Conservation (phyloP, 1,284 basidiomycete species). For the Ustilago cynodontis region DNA sequence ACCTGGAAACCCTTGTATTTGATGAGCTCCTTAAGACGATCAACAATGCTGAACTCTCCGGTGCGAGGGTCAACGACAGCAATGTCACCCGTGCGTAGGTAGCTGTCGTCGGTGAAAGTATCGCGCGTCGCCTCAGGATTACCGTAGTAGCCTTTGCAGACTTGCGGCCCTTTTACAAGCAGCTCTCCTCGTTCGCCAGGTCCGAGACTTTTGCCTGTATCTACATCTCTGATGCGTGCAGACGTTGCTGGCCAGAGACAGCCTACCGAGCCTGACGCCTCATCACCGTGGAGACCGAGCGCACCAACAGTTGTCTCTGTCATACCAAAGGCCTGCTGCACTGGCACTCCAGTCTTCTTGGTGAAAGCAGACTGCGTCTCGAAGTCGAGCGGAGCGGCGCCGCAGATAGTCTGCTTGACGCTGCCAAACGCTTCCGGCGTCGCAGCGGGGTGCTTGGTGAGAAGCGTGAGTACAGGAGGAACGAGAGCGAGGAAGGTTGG, state of each 20-base stretch:
- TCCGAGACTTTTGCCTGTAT: constrained; percentile 35
- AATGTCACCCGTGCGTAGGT: constrained; percentile 64
- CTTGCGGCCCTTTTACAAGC: constrained; percentile 38
- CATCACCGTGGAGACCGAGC: constrained; percentile 26
- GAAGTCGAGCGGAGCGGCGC: constrained; percentile 47
- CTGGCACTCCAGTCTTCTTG: constrained; percentile 32
- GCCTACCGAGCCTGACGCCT: constrained; percentile 31
- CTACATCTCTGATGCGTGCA: constrained; percentile 37
- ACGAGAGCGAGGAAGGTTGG: constrained; percentile 32
- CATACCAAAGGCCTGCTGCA: constrained; percentile 51
- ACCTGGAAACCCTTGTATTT: constrained; percentile 67
- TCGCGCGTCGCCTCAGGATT: constrained; percentile 73
- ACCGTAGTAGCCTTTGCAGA: constrained; percentile 48
- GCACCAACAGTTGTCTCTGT: constrained; percentile 52
- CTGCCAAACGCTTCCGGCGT: constrained; percentile 20
- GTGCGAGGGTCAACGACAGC: constrained; percentile 46
- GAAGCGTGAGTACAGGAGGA: constrained; percentile 37
- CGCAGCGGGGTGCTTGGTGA: constrained; percentile 29
- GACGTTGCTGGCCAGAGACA: constrained; percentile 29
- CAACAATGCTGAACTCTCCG: constrained; percentile 58
- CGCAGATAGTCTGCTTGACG: constrained; percentile 23
- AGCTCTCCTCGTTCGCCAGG: constrained; percentile 50
- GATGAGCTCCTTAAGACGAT: constrained; percentile 65
- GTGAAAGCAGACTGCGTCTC: constrained; percentile 30
- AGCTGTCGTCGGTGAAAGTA: constrained; percentile 75